A percentile compares a stretch with the other conserved stretches of the same genome.
Evolutionary conservation across 2,329 filamentous ascomycete species (phyloP).

Genomic region (Cytospora chrysosperma): DNA sequence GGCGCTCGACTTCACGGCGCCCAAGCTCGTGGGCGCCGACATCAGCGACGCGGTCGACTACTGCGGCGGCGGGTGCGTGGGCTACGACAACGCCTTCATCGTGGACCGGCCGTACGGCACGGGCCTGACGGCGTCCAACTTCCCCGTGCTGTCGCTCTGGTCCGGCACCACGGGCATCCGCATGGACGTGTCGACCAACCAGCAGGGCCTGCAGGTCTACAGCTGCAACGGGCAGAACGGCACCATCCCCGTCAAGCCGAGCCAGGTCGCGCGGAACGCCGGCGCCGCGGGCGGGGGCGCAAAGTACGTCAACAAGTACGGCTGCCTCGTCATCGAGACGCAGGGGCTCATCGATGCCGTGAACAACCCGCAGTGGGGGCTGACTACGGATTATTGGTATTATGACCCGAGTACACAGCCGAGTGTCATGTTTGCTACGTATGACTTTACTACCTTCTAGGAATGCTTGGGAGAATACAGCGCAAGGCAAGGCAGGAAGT

Average conservation of each 20-base stretch:
- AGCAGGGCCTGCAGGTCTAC: slow-evolving; percentile 20
- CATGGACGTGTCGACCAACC: slow-evolving; percentile 14
- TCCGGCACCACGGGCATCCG: slow-evolving; percentile 17
- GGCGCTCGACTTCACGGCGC: slow-evolving; percentile 16
- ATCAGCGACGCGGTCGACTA: slow-evolving; percentile 6
- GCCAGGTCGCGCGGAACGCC: slow-evolving; percentile 13
- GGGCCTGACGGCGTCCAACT: slow-evolving; percentile 10
- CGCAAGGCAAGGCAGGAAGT: too few relatives aligned
- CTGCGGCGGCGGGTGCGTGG: slow-evolving; percentile 11
- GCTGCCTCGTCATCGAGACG: slow-evolving; percentile 18
- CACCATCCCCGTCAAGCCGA: slow-evolving; percentile 19
- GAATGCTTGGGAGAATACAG: neutral
- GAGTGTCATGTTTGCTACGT: slow-evolving; percentile 16
- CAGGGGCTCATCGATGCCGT: slow-evolving; percentile 18
- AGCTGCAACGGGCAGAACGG: slow-evolving; percentile 19
- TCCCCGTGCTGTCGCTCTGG: slow-evolving; percentile 17
- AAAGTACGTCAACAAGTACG: slow-evolving; percentile 19
- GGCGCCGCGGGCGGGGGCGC: slow-evolving; percentile 5
- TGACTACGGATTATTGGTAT: slow-evolving; percentile 14
- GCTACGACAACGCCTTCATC: slow-evolving; percentile 20
- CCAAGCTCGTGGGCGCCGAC: slow-evolving; percentile 13
- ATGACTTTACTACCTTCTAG: slow-evolving; percentile 12
- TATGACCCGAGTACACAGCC: slow-evolving; percentile 10
- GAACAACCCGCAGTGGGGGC: slow-evolving; percentile 18
- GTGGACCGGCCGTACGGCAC: slow-evolving; percentile 11